These are phyloP conservation scores for Asterionellopsis glacialis DNA, from an alignment of 108 stramenopile species.

Conservation along the genomic window DNA sequence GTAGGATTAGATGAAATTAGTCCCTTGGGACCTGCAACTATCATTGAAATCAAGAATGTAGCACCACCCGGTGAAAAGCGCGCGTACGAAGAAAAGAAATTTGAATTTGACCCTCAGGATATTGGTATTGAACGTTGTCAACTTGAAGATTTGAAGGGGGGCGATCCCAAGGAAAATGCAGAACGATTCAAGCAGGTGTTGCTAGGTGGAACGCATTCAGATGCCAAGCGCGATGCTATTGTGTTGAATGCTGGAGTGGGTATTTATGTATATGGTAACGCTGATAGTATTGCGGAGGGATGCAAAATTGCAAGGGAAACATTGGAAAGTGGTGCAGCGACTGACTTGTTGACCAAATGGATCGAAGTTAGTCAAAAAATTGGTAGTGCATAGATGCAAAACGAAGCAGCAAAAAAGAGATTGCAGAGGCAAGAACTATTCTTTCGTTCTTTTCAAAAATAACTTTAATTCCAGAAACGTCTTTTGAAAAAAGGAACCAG, in stretches of 20 bases:
- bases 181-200: conserved; percentile 84
- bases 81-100: conserved; percentile 65
- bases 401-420: too few species aligned
- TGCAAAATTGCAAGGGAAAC: conserved; percentile 73
- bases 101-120: conserved; percentile 83
- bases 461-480: too few species aligned
- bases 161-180: conserved; percentile 92
- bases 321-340: conserved; percentile 72
- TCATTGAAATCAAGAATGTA: conserved; percentile 85
- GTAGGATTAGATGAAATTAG: conserved; percentile 97
- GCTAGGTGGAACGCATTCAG: conserved; percentile 78
- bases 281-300: conserved; percentile 87
- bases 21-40: conserved; percentile 90
- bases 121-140: conserved; percentile 87
- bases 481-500: too few species aligned
- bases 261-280: conserved; percentile 92
- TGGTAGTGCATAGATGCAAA: conserved; percentile 8
- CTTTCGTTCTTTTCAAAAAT: too few species aligned
- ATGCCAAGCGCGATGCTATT: conserved; percentile 94
- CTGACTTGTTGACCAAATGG: conserved; percentile 69
- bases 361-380: conserved; percentile 65
- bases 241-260: conserved; percentile 97
- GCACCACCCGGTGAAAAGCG: conserved; percentile 66
- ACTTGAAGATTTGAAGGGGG: conserved; percentile 91
- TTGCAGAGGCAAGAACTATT: too few species aligned